Evolutionary conservation across 1,284 basidiomycete genomes (phyloP), one percentile per base, ranked within the genome.

Genomic region (Salmacisia buchloeana): DNA sequence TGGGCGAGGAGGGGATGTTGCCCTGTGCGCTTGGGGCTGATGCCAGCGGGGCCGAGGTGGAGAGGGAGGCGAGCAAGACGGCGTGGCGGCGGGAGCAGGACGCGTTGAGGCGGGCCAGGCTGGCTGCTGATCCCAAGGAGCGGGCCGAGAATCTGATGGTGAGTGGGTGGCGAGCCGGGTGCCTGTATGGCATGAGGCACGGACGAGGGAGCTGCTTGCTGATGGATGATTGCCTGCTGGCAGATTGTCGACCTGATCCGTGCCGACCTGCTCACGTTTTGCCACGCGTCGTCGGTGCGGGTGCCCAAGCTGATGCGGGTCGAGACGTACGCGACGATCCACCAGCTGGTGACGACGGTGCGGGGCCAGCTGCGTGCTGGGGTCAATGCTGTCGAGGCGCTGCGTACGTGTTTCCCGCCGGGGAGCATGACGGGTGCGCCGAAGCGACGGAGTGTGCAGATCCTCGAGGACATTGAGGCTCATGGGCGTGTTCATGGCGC

Each of bases 381-480:
- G 13, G 45, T 45, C 15, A 29, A 23, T 34, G 25, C 25, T 7
- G 36, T 52, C n/a, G 27, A 72, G 84, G 67, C 82, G 85, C 43
- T 90, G 91, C 58, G 56, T 9, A 18, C 25, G 10, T 38, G 35
- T 39, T 75, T 78, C 57, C 72, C 70, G 58, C 63, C 74, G 88
- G 92, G 92, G 1, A 94, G 91, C 69, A 98, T 98, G 94, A 97
- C 94, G 0, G 94, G 94, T 21, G 94, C 94, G 0, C 94, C 94
- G 0, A 97, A 97, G 82, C 88, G 94, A 69, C 88, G 94, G 21
- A 92, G 90, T 59, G 89, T 97, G 0, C 90, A 94, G 80, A 88
- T 97, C 34, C 84, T 98, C 1, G 90, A 92, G 71, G 83, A 83
- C 1, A 84, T 97, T 4, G 94, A 97, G 79, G 70, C 67, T 10